A percentile compares a stretch with the other conserved stretches of the same genome.
These are phyloP conservation scores for Draba incana DNA, from an alignment of 345 rosid genomes.

Conservation along the genomic window DNA sequence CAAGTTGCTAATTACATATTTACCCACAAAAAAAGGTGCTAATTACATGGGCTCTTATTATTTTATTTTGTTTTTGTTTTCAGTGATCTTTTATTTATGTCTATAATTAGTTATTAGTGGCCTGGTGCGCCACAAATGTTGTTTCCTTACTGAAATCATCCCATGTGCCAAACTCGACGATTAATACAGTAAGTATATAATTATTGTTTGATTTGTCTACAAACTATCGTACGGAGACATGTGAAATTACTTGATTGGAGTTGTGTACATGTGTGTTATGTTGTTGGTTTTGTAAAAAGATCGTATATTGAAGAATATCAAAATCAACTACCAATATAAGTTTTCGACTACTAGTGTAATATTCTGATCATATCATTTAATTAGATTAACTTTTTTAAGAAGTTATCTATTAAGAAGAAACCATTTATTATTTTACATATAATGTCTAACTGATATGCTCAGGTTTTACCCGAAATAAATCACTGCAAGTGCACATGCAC, in stretches of 20 bases:
- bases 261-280: not conserved
- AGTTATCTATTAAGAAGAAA: not conserved
- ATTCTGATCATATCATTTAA: not conserved
- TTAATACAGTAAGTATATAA: conserved; percentile 14
- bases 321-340: not conserved
- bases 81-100: not conserved
- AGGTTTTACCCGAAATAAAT: no score
- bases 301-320: not conserved
- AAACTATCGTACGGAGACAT: conserved; percentile 8
- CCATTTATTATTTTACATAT: not conserved
- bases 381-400: not conserved
- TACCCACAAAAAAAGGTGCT: no score
- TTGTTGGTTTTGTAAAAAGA: no score
- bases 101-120: conserved; percentile 20
- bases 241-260: conserved; percentile 17
- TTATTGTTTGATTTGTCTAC: not conserved
- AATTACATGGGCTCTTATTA: conserved; percentile 1
- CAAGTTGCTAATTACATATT: conserved; percentile 30
- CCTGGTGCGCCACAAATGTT: conserved; percentile 40
- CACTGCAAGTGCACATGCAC: no score
- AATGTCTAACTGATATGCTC: no score
- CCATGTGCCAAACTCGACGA: conserved; percentile 44
- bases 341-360: not conserved
- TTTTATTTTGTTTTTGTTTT: not conserved
- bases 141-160: conserved; percentile 29